Percentiles rank a stretch among this genome's conserved stretches.
Conservation (phyloP, 139 green algal genomes). For the Tetraselmis striata region DNA sequence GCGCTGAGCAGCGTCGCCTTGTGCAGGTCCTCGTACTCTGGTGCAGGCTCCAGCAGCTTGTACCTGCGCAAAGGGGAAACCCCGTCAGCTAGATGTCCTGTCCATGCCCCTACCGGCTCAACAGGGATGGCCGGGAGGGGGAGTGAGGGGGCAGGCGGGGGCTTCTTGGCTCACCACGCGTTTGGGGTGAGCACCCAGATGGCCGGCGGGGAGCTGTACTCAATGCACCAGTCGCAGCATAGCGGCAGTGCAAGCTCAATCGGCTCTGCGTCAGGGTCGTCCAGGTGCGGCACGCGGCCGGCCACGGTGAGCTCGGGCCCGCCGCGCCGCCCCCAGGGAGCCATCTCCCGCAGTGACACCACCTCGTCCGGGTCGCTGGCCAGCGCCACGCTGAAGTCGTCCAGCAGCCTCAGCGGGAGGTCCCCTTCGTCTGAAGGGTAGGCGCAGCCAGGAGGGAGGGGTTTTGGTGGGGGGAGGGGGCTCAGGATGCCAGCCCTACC, state of each 20-base stretch:
- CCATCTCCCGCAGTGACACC: not conserved
- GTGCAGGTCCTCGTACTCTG: slow-evolving; percentile 6
- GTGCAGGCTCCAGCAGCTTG: slow-evolving; percentile 5
- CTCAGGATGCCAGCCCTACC: too few relatives aligned
- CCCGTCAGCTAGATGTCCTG: not conserved
- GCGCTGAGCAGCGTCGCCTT: slow-evolving; percentile 8
- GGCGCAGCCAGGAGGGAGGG: too few relatives aligned
- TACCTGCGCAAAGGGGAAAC: slow-evolving; percentile 5
- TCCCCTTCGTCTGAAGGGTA: not conserved
- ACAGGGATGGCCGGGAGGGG: too few relatives aligned
- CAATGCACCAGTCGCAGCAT: slow-evolving; percentile 20
- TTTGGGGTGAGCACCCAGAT: slow-evolving; percentile 18
- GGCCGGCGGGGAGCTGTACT: not conserved
- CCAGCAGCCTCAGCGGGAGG: slow-evolving; percentile 24
- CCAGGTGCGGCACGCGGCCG: not conserved
- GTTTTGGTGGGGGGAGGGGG: too few relatives aligned
- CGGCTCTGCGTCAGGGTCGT: not conserved
- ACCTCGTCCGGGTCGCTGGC: not conserved
- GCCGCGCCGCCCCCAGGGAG: not conserved
- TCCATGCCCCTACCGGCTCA: too few relatives aligned
- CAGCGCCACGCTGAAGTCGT: slow-evolving; percentile 8
- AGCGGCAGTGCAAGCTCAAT: not conserved
- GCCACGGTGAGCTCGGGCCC: not conserved
- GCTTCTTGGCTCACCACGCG: slow-evolving; percentile 22
- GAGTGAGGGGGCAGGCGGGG: too few relatives aligned